phyloP scores from a whole-genome alignment of 495 filamentous ascomycete genomes.

The Trichocladium antarcticum region DNA sequence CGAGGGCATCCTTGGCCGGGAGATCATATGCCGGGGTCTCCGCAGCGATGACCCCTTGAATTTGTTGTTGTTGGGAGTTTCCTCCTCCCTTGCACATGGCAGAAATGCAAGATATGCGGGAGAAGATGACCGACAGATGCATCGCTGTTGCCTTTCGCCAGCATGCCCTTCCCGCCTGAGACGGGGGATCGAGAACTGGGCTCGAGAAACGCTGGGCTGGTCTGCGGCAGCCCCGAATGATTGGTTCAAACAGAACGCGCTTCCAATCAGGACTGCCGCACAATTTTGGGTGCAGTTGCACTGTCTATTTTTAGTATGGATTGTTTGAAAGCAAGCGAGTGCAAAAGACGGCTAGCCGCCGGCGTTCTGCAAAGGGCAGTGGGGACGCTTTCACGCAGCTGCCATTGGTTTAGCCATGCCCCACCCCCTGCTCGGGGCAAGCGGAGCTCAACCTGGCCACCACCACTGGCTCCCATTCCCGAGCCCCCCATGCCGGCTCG shows the following conservation, averaged over 20 bases:
- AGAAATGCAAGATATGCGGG: too few species aligned
- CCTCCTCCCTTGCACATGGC: too few species aligned
- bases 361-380: conserved; percentile 8
- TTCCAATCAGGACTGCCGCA: conserved; percentile 17
- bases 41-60: too few species aligned
- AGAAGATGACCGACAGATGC: too few species aligned
- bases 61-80: too few species aligned
- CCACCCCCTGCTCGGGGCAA: conserved; percentile 21
- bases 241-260: conserved; percentile 3
- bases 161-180: too few species aligned
- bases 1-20: background rate
- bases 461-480: conserved; percentile 1
- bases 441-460: conserved; percentile 10
- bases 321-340: conserved; percentile 25
- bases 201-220: too few species aligned
- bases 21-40: background rate
- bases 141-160: too few species aligned
- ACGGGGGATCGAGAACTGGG: too few species aligned
- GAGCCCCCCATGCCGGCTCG: too few species aligned
- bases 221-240: background rate
- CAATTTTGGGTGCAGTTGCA: conserved; percentile 21
- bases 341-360: conserved; percentile 24
- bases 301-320: conserved; percentile 25
- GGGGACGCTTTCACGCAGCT: background rate
- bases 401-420: conserved; percentile 15